phyloP scores from a whole-genome alignment of 1,284 basidiomycete genomes.

The Cutaneotrichosporon mucoides region DNA sequence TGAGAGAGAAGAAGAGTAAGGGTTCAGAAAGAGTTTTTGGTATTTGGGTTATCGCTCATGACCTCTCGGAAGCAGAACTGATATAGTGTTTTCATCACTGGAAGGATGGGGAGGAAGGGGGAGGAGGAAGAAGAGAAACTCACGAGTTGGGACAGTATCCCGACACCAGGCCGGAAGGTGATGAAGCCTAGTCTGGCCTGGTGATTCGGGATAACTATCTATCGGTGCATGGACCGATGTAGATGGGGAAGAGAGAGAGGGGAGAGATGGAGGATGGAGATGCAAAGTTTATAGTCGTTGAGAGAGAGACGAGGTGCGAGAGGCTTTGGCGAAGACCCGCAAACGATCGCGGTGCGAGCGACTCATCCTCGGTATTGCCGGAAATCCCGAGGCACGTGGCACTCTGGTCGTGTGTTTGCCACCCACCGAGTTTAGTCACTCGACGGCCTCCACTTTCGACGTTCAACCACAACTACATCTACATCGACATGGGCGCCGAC shows the following conservation, averaged over 20 bases:
- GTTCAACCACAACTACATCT: background rate
- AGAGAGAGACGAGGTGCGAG: too few relatives aligned
- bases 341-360: too few relatives aligned
- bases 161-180: slow-evolving; percentile 13
- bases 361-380: background rate
- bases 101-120: slow-evolving; percentile 11
- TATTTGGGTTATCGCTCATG: slow-evolving; percentile 46
- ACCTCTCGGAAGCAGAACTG: slow-evolving; percentile 50
- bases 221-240: slow-evolving; percentile 7
- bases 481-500: slow-evolving; percentile 45
- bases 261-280: background rate
- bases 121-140: slow-evolving; percentile 1
- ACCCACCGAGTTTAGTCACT: slow-evolving; percentile 3
- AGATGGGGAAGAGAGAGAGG: background rate
- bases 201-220: slow-evolving; percentile 1
- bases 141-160: slow-evolving; percentile 5
- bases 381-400: background rate
- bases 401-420: slow-evolving; percentile 1
- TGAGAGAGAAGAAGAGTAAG: background rate
- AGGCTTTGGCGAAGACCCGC: too few relatives aligned
- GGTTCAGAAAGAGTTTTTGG: slow-evolving; percentile 38
- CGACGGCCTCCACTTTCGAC: too few relatives aligned
- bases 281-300: too few relatives aligned
- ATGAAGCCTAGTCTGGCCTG: slow-evolving; percentile 6
- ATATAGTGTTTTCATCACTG: slow-evolving; percentile 38